Base-by-base conservation (phyloP, 164 flowering plant species). In the Aristolochia contorta region DNA sequence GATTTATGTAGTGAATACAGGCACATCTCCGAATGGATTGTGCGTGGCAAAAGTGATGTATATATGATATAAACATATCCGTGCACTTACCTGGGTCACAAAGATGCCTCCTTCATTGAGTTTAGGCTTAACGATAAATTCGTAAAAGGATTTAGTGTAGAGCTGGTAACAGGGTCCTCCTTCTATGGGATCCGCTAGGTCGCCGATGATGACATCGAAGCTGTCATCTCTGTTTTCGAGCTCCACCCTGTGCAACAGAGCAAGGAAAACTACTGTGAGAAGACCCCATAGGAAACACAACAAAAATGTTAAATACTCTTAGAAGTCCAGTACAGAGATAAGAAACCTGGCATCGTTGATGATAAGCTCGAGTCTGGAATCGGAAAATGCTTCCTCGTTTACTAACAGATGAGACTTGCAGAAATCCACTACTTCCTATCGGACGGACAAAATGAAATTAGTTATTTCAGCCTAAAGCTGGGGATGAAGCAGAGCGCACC, bases 131-230 rank as follows among this genome's bases (percentile, higher is more conserved):
- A 91, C 82, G 16, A 58, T 78, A 47, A 65, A 62, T 64, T 88
- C 92, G 64, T 91, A 91, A 73, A 91, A 91, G 33, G 96, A 84
- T 75, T 91, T 86, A 56, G 98, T 91, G 76, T 91, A 91, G 60
- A 91, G 96, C 65, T 91, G 82, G 70, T 89, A 91, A 59, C 96
- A 91, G 20, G 98, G 98, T 20, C 98, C 98, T 46, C 98, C 96
- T 65, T 89, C 95, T 20, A 89, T 79, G 12, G 98, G 98, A 67
- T 91, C 98, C 0, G 98, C 95, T 57, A 91, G 70, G 68, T 91
- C 98, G 0, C 98, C 98, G 13, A 91, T 77, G 43, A 91, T 91
- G 72, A 91, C 82, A 78, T 91, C 97, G 68, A 74, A 88, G 21
- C 55, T 1, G 52, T 86, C 96, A 47, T 72, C 71, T 53, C 85